Conservation (phyloP, 805 yeast genomes). For the Lachancea quebecensis region DNA sequence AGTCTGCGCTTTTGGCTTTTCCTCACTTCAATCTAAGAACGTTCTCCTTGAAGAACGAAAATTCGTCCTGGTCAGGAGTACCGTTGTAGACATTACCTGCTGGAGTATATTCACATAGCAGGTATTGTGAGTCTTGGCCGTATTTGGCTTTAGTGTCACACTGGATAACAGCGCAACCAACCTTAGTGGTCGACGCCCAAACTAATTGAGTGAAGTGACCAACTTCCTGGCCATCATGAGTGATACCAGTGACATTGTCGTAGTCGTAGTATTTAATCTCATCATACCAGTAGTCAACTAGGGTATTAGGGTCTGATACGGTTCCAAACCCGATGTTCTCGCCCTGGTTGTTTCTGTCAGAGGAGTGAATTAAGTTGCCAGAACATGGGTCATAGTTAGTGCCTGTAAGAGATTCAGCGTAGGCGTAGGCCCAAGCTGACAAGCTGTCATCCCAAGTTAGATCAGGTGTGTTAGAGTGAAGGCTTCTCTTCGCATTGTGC, state of each 20-base stretch:
- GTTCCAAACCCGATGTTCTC: constrained; percentile 72
- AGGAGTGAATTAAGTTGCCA: constrained; percentile 56
- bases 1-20: too few species aligned
- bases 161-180: constrained; percentile 54
- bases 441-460: constrained; percentile 45
- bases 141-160: constrained; percentile 12
- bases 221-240: constrained; percentile 36
- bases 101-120: constrained; percentile 61
- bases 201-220: constrained; percentile 76
- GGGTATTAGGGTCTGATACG: constrained; percentile 34
- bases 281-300: constrained; percentile 67
- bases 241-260: constrained; percentile 41
- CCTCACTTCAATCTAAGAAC: constrained; percentile 26
- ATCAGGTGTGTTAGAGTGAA: constrained; percentile 36
- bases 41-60: constrained; percentile 36
- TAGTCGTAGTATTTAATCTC: constrained; percentile 55
- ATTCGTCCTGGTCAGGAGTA: constrained; percentile 34
- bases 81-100: constrained; percentile 43
- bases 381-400: constrained; percentile 49
- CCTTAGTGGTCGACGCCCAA: constrained; percentile 53
- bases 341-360: constrained; percentile 43
- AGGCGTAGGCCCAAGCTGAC: constrained; percentile 43
- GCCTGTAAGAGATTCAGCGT: constrained; percentile 36
- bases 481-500: constrained; percentile 46
- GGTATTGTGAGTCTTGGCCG: constrained; percentile 40